These are phyloP conservation scores for Tulasnella sp. DNA, from an alignment of 768 basidiomycete species.

Conservation along the genomic window DNA sequence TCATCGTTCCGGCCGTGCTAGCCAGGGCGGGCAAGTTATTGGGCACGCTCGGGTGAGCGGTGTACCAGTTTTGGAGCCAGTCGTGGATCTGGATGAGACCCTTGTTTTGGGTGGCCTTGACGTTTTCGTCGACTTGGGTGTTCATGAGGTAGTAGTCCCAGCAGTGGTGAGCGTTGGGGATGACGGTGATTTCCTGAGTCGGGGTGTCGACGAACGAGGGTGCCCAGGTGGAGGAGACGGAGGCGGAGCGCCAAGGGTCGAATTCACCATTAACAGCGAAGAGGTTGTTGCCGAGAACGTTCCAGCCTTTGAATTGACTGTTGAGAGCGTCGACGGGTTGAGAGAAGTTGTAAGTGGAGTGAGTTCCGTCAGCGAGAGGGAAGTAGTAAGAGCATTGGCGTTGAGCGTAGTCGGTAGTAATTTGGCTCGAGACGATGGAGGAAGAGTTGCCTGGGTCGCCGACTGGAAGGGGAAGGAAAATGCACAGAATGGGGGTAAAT, in stretches of 20 bases:
- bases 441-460: slow-evolving; percentile 21
- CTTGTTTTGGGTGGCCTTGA: background rate
- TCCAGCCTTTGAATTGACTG: slow-evolving; percentile 25
- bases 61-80: slow-evolving; percentile 20
- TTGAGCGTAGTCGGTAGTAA: slow-evolving; percentile 13
- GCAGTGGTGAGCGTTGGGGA: slow-evolving; percentile 18
- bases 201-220: background rate
- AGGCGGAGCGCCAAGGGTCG: slow-evolving; percentile 27
- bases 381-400: slow-evolving; percentile 22
- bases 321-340: background rate
- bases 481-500: background rate
- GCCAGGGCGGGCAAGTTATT: background rate
- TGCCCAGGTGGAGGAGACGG: slow-evolving; percentile 21
- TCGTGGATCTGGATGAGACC: background rate
- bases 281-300: slow-evolving; percentile 16
- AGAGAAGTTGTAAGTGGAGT: background rate
- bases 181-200: slow-evolving; percentile 13
- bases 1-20: background rate
- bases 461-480: background rate
- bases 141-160: slow-evolving; percentile 16
- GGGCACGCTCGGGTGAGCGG: background rate
- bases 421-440: slow-evolving; percentile 16
- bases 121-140: background rate
- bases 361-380: slow-evolving; percentile 19
- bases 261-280: slow-evolving; percentile 24